These are phyloP conservation scores for Acarospora socialis DNA, from an alignment of 2,329 filamentous ascomycete species.

Conservation along the genomic window DNA sequence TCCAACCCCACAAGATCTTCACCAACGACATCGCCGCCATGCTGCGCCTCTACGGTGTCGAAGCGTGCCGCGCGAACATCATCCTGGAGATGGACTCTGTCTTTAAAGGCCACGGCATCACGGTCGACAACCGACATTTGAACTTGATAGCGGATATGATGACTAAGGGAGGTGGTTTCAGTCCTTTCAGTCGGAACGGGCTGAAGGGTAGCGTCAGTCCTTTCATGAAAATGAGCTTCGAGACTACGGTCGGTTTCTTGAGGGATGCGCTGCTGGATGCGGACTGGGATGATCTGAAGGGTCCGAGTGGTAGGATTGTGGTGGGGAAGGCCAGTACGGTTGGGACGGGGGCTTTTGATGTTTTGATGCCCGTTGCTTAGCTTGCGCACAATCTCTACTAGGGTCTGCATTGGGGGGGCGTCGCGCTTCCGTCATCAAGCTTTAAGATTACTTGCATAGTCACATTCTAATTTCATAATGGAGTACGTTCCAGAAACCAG, in stretches of 20 bases:
- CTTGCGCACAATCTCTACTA: no score
- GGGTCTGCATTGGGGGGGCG: no score
- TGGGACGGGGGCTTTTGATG: constrained; percentile 85
- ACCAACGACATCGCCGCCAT: constrained; percentile 90
- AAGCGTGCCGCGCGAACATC: constrained; percentile 78
- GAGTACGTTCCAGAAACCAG: no score
- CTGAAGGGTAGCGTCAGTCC: constrained; percentile 73
- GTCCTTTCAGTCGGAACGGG: constrained; percentile 83
- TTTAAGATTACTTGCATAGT: no score
- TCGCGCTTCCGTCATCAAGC: no score
- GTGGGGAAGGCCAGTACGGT: constrained; percentile 69
- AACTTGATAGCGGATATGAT: constrained; percentile 95
- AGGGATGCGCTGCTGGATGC: constrained; percentile 82
- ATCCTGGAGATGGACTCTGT: constrained; percentile 73
- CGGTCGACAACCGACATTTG: constrained; percentile 79
- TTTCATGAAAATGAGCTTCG: constrained; percentile 98
- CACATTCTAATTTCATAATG: no score
- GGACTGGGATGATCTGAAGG: constrained; percentile 77
- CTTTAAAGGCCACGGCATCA: constrained; percentile 82
- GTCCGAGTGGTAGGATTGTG: constrained; percentile 77
- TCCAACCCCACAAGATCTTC: constrained; percentile 72
- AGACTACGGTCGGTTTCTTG: constrained; percentile 88
- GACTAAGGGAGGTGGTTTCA: constrained; percentile 85
- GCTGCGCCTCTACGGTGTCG: constrained; percentile 75
- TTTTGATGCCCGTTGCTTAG: constrained; percentile 42